Evolutionary conservation across 208 protist species (phyloP).

Genomic region (Phytomonas sp.): DNA sequence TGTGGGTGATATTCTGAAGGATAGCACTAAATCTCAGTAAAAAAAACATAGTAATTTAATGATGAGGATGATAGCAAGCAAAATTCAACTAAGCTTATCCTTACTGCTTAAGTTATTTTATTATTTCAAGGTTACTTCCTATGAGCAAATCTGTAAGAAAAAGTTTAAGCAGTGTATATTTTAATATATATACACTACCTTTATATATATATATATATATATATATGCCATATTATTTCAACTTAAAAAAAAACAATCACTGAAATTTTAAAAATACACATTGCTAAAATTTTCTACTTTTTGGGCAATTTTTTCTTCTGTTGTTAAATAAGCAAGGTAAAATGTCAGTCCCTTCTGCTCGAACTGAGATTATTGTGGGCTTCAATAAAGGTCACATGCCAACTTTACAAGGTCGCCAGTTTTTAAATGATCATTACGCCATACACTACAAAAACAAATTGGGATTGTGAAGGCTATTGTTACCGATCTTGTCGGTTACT

Average conservation of each 20-base stretch:
- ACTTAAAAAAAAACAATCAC: not conserved
- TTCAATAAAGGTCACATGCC: not conserved
- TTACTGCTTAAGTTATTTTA: not conserved
- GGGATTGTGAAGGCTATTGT: not conserved
- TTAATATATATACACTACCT: not conserved
- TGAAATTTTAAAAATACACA: not conserved
- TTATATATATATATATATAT: not conserved
- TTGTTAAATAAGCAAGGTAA: slow-evolving; percentile 7
- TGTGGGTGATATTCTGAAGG: slow-evolving; percentile 18
- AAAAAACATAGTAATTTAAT: not conserved
- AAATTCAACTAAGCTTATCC: not conserved
- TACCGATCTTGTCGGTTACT: not conserved
- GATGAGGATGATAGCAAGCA: not conserved
- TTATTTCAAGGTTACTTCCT: slow-evolving; percentile 2
- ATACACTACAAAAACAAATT: not conserved
- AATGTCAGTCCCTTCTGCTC: slow-evolving; percentile 5
- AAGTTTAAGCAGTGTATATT: not conserved
- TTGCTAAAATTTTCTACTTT: not conserved
- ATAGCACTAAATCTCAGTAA: not conserved
- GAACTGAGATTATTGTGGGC: not conserved
- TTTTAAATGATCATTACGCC: slow-evolving; percentile 5
- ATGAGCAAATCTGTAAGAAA: slow-evolving; percentile 1
- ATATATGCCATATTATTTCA: not conserved
- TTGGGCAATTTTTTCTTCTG: not conserved
- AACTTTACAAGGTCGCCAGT: not conserved